Conservation (phyloP, 495 filamentous ascomycete genomes). For the Aspergillus steynii region DNA sequence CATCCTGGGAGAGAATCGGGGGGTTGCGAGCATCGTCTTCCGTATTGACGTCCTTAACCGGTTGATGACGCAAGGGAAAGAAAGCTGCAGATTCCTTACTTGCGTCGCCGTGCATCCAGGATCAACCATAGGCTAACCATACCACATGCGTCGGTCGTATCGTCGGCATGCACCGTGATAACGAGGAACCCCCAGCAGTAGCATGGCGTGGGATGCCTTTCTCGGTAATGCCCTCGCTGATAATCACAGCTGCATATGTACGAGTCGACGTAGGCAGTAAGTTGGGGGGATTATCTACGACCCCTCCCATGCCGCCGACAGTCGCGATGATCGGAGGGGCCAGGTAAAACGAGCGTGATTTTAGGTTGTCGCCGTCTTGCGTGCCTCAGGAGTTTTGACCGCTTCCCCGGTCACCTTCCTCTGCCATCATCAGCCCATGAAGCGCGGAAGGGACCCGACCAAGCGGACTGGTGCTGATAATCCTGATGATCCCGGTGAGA, state of each 20-base stretch:
- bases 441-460: constrained; percentile 12
- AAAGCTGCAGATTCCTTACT: neutral
- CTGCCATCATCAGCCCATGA: constrained; percentile 6
- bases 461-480: constrained; percentile 15
- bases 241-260: neutral
- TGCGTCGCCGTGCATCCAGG: neutral
- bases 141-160: neutral
- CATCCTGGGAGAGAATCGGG: constrained; percentile 2
- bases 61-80: constrained; percentile 10
- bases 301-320: neutral
- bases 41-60: neutral
- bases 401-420: constrained; percentile 7
- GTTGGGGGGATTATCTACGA: neutral
- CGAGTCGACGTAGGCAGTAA: neutral
- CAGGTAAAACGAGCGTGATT: constrained; percentile 5
- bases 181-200: neutral
- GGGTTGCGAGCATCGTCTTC: neutral
- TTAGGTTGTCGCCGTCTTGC: constrained; percentile 21
- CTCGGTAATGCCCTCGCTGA: neutral
- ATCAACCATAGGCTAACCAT: neutral
- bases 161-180: neutral
- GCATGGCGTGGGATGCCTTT: neutral
- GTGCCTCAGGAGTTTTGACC: constrained; percentile 13
- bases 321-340: constrained; percentile 10
- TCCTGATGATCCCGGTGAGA: constrained; percentile 20